These are phyloP conservation scores for Sordariomycetes sp. DNA, from an alignment of 2,329 filamentous ascomycete genomes.

Conservation along the genomic window DNA sequence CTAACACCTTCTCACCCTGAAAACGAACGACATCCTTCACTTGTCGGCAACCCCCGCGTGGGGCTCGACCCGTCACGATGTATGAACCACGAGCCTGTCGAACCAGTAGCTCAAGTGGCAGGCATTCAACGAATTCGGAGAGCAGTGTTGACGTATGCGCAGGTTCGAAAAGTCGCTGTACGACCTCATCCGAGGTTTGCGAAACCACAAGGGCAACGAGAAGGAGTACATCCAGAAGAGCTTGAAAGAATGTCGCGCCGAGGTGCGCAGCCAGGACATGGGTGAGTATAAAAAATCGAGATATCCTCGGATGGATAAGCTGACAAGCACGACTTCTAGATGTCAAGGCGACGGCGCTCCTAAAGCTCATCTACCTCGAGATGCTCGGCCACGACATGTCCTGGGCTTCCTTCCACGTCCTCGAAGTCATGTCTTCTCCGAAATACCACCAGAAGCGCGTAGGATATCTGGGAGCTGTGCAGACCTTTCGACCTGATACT, in stretches of 20 bases:
- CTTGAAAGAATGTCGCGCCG: slow-evolving; percentile 88
- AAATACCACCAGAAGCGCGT: slow-evolving; percentile 95
- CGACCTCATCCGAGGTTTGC: slow-evolving; percentile 93
- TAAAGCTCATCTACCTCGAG: slow-evolving; percentile 95
- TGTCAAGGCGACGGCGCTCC: slow-evolving; percentile 87
- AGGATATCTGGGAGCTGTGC: slow-evolving; percentile 88
- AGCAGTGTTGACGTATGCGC: slow-evolving; percentile 1
- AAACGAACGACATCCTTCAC: no score
- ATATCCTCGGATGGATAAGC: no score
- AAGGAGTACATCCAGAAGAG: slow-evolving; percentile 90
- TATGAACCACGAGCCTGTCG: no score
- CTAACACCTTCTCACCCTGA: no score
- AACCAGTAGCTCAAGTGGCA: no score
- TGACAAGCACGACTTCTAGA: slow-evolving; percentile 40
- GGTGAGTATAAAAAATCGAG: no score
- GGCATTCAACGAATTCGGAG: no score
- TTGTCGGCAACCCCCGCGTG: no score
- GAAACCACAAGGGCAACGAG: slow-evolving; percentile 92
- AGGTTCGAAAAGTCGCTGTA: slow-evolving; percentile 99
- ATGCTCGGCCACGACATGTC: slow-evolving; percentile 99
- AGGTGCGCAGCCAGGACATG: slow-evolving; percentile 91
- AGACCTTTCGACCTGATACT: slow-evolving; percentile 91
- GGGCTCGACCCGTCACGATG: no score
- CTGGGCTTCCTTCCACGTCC: slow-evolving; percentile 95
- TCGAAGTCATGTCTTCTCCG: slow-evolving; percentile 95